Evolutionary conservation across 2,329 filamentous ascomycete genomes (phyloP).

Genomic region (Exophiala sp.): DNA sequence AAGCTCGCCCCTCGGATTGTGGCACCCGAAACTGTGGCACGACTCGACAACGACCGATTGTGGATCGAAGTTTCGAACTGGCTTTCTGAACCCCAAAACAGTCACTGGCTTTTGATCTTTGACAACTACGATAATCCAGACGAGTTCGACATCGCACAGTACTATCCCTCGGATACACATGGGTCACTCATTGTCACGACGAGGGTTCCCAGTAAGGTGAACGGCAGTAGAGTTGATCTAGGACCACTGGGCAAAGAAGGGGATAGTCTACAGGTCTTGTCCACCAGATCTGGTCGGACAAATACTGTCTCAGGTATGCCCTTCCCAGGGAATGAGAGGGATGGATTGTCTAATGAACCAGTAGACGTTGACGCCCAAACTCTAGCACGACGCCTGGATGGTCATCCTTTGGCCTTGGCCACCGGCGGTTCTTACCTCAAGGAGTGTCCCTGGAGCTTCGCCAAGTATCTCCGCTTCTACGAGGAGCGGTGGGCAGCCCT

Average conservation of each 20-base stretch:
- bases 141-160: slow-evolving; percentile 15
- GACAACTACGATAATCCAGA: slow-evolving; percentile 26
- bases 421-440: slow-evolving; percentile 46
- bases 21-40: neutral
- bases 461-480: slow-evolving; percentile 43
- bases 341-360: too few relatives aligned
- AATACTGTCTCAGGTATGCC: slow-evolving; percentile 11
- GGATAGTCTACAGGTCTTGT: slow-evolving; percentile 17
- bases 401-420: slow-evolving; percentile 47
- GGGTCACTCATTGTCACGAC: slow-evolving; percentile 28
- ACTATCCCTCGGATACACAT: slow-evolving; percentile 17
- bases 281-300: slow-evolving; percentile 10
- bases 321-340: too few relatives aligned
- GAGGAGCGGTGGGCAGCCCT: slow-evolving; percentile 35
- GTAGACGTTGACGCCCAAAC: slow-evolving; percentile 13
- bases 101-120: slow-evolving; percentile 28
- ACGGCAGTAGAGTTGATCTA: slow-evolving; percentile 7
- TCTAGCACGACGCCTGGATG: slow-evolving; percentile 39
- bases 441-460: slow-evolving; percentile 36
- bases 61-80: slow-evolving; percentile 8
- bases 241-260: slow-evolving; percentile 2
- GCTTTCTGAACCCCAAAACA: slow-evolving; percentile 24
- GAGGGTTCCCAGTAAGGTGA: slow-evolving; percentile 8
- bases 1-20: slow-evolving; percentile 10
- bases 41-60: slow-evolving; percentile 4